Conservation (phyloP, 208 protist species). For the Crithidia acanthocephali region DNA sequence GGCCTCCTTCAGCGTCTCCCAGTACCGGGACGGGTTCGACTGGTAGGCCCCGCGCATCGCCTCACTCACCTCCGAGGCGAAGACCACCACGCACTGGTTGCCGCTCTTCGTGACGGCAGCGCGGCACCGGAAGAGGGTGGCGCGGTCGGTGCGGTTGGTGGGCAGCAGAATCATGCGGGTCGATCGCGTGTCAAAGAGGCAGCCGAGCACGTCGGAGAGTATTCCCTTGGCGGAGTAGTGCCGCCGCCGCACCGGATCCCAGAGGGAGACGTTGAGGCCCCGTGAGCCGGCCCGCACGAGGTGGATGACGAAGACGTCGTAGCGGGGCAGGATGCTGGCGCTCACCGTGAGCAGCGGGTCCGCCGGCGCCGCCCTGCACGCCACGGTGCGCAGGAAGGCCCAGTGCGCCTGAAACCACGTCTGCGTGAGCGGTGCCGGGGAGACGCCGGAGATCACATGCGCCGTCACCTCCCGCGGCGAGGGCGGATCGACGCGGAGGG, state of each 20-base stretch:
- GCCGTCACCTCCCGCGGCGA: conserved; percentile 32
- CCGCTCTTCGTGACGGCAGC: conserved; percentile 71
- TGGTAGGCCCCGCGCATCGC: conserved; percentile 65
- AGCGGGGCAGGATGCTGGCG: conserved; percentile 52
- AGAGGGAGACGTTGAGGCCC: conserved; percentile 73
- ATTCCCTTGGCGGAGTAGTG: conserved; percentile 79
- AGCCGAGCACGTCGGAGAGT: conserved; percentile 83
- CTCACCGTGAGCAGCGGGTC: conserved; percentile 67
- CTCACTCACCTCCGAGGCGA: conserved; percentile 71
- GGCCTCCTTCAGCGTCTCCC: conserved; percentile 58
- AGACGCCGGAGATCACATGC: conserved; percentile 14
- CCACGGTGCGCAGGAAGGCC: conserved; percentile 66
- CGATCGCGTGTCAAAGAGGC: conserved; percentile 63
- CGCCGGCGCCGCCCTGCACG: conserved; percentile 45
- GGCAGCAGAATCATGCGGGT: conserved; percentile 77
- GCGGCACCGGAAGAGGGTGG: conserved; percentile 75
- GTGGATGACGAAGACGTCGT: conserved; percentile 81
- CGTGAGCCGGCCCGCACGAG: conserved; percentile 77
- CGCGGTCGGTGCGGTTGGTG: conserved; percentile 86
- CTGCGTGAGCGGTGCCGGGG: conserved; percentile 32
- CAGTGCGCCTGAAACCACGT: conserved; percentile 64
- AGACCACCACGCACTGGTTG: conserved; percentile 59
- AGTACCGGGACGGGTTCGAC: conserved; percentile 76
- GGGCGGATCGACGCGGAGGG: conserved; percentile 38
- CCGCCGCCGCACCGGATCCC: conserved; percentile 51